A percentile compares a stretch with the other conserved stretches of the same genome.
Evolutionary conservation across 768 basidiomycete genomes (phyloP).

Genomic region (Phaeotremella fagi): DNA sequence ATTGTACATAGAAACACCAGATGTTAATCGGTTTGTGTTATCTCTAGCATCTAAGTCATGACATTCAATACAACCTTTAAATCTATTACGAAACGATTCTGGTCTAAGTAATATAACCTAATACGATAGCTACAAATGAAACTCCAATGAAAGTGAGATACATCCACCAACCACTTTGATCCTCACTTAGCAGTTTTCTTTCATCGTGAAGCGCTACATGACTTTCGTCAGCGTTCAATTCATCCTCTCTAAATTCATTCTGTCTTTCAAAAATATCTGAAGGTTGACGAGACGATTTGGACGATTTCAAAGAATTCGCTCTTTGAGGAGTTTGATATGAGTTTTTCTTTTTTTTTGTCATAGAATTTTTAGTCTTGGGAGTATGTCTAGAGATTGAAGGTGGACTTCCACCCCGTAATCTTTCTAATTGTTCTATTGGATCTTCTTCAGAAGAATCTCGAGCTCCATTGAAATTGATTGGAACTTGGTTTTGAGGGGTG

Average conservation of each 20-base stretch:
- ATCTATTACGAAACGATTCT: too few relatives aligned
- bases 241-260: not conserved
- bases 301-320: too few relatives aligned
- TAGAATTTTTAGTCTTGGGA: not conserved
- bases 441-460: not conserved
- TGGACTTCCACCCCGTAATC: not conserved
- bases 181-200: conserved; percentile 3
- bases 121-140: not conserved
- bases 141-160: conserved; percentile 1
- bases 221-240: not conserved
- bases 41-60: too few relatives aligned
- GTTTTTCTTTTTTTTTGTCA: not conserved
- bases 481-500: not conserved
- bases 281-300: not conserved
- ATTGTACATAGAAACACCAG: too few relatives aligned
- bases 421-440: not conserved
- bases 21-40: too few relatives aligned
- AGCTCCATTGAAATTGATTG: not conserved
- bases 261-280: not conserved
- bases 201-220: not conserved
- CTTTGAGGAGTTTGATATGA: not conserved
- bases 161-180: conserved; percentile 5
- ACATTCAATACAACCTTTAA: too few relatives aligned
- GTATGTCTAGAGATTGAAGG: not conserved
- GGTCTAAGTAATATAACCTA: not conserved